phyloP scores from a whole-genome alignment of 2,329 filamentous ascomycete genomes.

The Epichloe coenophiala region DNA sequence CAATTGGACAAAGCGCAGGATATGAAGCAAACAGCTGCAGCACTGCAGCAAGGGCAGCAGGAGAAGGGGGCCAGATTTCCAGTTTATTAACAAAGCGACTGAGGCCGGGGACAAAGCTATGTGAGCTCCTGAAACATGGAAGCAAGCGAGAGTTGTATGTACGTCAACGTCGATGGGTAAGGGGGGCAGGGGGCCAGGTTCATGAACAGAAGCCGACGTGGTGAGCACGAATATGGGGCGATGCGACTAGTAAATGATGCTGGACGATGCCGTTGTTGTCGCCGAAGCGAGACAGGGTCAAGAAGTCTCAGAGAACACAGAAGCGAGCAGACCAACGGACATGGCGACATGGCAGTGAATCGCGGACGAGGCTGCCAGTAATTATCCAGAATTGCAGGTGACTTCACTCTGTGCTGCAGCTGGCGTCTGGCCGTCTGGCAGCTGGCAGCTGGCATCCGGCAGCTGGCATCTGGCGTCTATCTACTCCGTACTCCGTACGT shows the following conservation, averaged over 20 bases:
- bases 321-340: background rate
- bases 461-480: too few species aligned
- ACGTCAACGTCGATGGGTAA: background rate
- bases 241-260: background rate
- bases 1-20: constrained; percentile 6
- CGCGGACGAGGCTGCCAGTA: background rate
- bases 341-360: background rate
- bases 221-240: background rate
- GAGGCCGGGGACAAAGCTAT: background rate
- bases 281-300: background rate
- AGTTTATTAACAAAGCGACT: background rate
- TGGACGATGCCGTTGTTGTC: background rate
- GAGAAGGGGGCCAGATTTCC: background rate
- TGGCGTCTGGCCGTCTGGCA: too few species aligned
- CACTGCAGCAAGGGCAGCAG: background rate
- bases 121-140: constrained; percentile 4
- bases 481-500: too few species aligned
- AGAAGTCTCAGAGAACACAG: background rate
- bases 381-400: background rate
- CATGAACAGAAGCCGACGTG: background rate
- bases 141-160: constrained; percentile 1
- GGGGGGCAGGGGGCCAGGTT: background rate
- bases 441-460: background rate
- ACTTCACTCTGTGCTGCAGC: too few species aligned
- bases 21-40: constrained; percentile 1